Conservation (phyloP, 2,329 filamentous ascomycete genomes). For the Aspergillus fischeri region DNA sequence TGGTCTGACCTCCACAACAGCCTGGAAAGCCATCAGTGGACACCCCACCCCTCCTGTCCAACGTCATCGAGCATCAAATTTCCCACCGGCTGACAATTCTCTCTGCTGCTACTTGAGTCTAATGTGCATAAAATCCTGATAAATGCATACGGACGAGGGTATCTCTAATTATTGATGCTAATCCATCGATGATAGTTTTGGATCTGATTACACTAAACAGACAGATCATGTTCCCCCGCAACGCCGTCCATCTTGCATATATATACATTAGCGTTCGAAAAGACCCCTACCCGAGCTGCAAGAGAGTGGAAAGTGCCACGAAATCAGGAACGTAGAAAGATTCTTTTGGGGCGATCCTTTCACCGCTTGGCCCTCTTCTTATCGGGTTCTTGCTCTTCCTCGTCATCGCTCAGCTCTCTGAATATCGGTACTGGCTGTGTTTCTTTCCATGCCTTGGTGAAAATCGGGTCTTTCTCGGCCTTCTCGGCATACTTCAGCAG, state of each 20-base stretch:
- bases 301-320: background rate
- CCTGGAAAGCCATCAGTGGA: background rate
- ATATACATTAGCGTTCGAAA: background rate
- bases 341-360: constrained; percentile 1
- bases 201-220: background rate
- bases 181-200: background rate
- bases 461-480: constrained; percentile 87
- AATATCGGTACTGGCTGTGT: constrained; percentile 93
- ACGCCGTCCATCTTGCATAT: background rate
- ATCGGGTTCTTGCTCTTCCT: constrained; percentile 65
- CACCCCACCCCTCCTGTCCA: constrained; percentile 4
- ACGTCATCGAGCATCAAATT: constrained; percentile 14
- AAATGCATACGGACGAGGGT: background rate
- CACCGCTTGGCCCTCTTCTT: constrained; percentile 52
- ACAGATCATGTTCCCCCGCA: background rate
- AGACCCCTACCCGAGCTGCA: background rate
- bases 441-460: constrained; percentile 87
- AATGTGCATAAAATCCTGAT: background rate
- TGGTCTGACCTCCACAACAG: constrained; percentile 1
- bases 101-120: background rate
- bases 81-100: background rate
- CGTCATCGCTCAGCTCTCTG: constrained; percentile 82
- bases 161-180: background rate
- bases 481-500: constrained; percentile 92
- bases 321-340: background rate